These are phyloP conservation scores for Citrus trifoliata DNA, from an alignment of 345 rosid genomes.

Conservation along the genomic window DNA sequence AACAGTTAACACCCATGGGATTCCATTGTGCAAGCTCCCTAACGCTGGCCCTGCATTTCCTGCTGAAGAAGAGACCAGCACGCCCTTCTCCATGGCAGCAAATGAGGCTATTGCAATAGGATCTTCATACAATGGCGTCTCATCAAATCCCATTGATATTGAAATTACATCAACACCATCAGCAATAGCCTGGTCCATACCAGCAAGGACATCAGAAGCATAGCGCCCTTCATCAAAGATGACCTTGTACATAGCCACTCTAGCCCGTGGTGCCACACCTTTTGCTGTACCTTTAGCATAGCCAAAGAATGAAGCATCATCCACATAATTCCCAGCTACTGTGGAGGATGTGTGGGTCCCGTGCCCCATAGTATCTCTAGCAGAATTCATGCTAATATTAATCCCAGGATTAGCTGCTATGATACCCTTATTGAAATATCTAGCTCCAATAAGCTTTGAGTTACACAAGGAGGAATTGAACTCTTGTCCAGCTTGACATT, in stretches of 20 bases:
- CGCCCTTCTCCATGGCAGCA: slow-evolving; percentile 19
- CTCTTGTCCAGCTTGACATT: slow-evolving; percentile 28
- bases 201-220: slow-evolving; percentile 33
- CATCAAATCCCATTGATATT: slow-evolving; percentile 27
- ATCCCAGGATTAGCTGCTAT: slow-evolving; percentile 16
- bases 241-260: slow-evolving; percentile 36
- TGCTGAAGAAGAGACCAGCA: slow-evolving; percentile 20
- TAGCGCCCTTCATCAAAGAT: slow-evolving; percentile 24
- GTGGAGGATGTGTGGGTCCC: slow-evolving; percentile 39
- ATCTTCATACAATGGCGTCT: slow-evolving; percentile 23
- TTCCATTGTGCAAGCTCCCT: slow-evolving; percentile 42
- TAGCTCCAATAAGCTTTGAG: slow-evolving; percentile 41
- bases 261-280: slow-evolving; percentile 32
- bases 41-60: slow-evolving; percentile 23
- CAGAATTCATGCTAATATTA: slow-evolving; percentile 25
- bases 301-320: slow-evolving; percentile 23
- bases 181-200: slow-evolving; percentile 29
- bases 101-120: slow-evolving; percentile 25
- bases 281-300: slow-evolving; percentile 29
- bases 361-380: slow-evolving; percentile 30
- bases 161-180: slow-evolving; percentile 37
- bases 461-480: slow-evolving; percentile 29
- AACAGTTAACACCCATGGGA: slow-evolving; percentile 45
- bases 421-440: slow-evolving; percentile 45
- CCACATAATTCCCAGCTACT: slow-evolving; percentile 29